Evolutionary conservation across 305 asterid species (phyloP).

Genomic region (Salvia sclarea): DNA sequence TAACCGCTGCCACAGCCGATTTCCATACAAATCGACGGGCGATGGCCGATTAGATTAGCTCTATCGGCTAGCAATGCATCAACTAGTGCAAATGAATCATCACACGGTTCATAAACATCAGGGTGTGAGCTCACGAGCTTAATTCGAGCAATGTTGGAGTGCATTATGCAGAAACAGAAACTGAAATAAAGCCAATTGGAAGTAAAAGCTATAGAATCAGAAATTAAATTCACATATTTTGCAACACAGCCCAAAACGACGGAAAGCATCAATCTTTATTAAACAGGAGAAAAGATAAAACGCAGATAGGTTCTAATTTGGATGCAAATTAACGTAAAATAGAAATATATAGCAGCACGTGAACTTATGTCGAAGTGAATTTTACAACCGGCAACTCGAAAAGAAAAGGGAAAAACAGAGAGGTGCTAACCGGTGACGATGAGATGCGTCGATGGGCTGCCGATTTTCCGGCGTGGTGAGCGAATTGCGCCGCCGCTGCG

Average conservation of each 20-base stretch:
- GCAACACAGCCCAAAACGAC: neutral
- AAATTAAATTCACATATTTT: neutral
- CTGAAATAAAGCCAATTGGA: conserved; percentile 2
- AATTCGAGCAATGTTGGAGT: conserved; percentile 55
- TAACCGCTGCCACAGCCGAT: conserved; percentile 89
- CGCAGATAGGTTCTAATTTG: neutral
- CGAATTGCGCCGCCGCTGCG: neutral
- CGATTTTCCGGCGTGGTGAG: neutral
- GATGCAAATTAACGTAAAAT: neutral
- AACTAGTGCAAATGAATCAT: conserved; percentile 80
- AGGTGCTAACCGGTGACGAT: neutral
- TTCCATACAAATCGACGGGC: conserved; percentile 72
- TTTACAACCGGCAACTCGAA: neutral
- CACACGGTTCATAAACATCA: conserved; percentile 87
- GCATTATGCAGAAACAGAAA: conserved; percentile 43
- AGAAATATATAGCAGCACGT: neutral
- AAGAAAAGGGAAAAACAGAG: too few relatives aligned
- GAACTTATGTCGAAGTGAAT: neutral
- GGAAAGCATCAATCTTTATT: conserved; percentile 10
- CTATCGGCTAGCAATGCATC: conserved; percentile 80
- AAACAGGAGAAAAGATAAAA: too few relatives aligned
- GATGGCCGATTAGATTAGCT: conserved; percentile 54
- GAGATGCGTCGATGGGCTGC: neutral
- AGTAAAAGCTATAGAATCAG: neutral
- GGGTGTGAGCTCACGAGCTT: conserved; percentile 76